phyloP scores from a whole-genome alignment of 202 grass and related monocot genomes.

The Saccharum hybrid region DNA sequence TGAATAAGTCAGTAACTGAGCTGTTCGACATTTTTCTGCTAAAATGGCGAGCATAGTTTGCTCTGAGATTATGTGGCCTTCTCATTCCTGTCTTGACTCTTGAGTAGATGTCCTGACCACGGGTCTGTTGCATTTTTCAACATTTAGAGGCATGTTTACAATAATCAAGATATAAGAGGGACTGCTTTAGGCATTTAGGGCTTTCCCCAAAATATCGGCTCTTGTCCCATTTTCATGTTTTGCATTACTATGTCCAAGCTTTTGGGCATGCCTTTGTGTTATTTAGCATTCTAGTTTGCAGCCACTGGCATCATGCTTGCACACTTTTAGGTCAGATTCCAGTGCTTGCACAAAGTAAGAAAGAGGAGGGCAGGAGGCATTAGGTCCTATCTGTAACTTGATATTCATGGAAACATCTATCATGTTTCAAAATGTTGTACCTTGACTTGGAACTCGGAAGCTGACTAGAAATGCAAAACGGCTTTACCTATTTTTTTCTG shows the following conservation, averaged over 20 bases:
- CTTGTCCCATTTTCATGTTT: slow-evolving; percentile 2
- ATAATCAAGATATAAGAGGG: not conserved
- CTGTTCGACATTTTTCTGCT: slow-evolving; percentile 21
- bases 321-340: slow-evolving; percentile 19
- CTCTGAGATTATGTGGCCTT: not conserved
- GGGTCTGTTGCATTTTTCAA: not conserved
- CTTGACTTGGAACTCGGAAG: slow-evolving; percentile 10
- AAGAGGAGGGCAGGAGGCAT: not conserved
- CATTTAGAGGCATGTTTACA: not conserved
- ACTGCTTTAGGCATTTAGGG: not conserved
- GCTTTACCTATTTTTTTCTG: not conserved
- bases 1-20: not conserved
- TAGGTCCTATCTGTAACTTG: slow-evolving; percentile 13
- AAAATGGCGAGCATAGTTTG: not conserved
- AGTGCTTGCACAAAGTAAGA: not conserved
- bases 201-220: not conserved
- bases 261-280: slow-evolving; percentile 6
- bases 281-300: slow-evolving; percentile 22
- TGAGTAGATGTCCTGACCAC: not conserved
- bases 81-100: not conserved
- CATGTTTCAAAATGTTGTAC: not conserved
- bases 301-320: not conserved
- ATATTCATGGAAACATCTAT: slow-evolving; percentile 3
- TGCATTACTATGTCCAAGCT: not conserved
- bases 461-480: slow-evolving; percentile 2